Evolutionary conservation across 495 filamentous ascomycete genomes (phyloP).

Genomic region (Annulohypoxylon nitens): DNA sequence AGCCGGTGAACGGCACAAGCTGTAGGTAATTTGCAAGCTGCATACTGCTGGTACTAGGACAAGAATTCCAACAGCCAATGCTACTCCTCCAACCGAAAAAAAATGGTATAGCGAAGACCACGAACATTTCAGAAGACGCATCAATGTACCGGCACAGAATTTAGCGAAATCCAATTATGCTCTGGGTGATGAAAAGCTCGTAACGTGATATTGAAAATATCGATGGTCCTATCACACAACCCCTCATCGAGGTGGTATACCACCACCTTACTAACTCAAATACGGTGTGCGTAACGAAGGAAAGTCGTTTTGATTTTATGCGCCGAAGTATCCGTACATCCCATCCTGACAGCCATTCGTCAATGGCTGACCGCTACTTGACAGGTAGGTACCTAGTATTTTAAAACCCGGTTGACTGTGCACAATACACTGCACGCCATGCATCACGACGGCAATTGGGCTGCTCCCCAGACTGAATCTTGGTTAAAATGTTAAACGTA

Average conservation of each 20-base stretch:
- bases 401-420: neutral
- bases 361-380: constrained; percentile 35
- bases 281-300: constrained; percentile 7
- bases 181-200: neutral
- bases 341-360: neutral
- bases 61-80: neutral
- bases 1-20: neutral
- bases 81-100: neutral
- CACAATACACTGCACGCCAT: constrained; percentile 25
- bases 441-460: constrained; percentile 7
- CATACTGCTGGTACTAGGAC: neutral
- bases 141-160: neutral
- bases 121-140: neutral
- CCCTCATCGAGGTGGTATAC: constrained; percentile 3
- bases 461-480: constrained; percentile 15
- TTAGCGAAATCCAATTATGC: neutral
- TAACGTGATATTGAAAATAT: neutral
- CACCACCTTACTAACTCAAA: neutral
- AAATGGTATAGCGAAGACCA: neutral
- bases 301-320: neutral
- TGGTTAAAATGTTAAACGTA: neutral
- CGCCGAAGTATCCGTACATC: neutral
- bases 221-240: neutral
- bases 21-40: neutral
- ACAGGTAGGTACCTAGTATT: neutral